Evolutionary conservation across 306 rosid species (phyloP).

Genomic region (Corylus americana): DNA sequence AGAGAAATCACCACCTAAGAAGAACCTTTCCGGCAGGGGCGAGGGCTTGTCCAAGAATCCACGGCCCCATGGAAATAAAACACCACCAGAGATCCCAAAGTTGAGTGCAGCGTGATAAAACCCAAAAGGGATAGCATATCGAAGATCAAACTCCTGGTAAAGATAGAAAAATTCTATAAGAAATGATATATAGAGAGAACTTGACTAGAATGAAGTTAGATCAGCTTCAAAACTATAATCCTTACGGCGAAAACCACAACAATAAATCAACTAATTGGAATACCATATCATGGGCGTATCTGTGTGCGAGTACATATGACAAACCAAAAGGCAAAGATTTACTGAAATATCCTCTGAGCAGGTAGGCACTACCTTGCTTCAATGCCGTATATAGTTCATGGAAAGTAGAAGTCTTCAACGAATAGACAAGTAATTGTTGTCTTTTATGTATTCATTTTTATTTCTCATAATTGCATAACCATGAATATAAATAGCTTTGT

Average conservation of each 20-base stretch:
- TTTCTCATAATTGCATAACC: background rate
- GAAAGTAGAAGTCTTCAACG: background rate
- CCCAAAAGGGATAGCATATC: constrained; percentile 81
- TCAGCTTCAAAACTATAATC: constrained; percentile 4
- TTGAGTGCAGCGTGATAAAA: constrained; percentile 83
- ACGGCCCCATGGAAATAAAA: constrained; percentile 81
- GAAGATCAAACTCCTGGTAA: constrained; percentile 85
- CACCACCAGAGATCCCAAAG: constrained; percentile 84
- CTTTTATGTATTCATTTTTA: background rate
- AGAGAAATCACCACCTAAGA: constrained; percentile 96
- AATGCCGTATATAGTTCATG: constrained; percentile 8
- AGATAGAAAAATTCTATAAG: constrained; percentile 29
- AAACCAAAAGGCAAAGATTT: background rate
- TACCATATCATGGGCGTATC: background rate
- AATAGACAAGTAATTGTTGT: background rate
- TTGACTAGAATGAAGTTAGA: constrained; percentile 2
- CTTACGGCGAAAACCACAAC: background rate
- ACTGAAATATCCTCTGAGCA: constrained; percentile 17
- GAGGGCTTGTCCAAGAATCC: constrained; percentile 80
- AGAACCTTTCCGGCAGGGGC: constrained; percentile 90
- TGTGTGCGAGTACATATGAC: background rate
- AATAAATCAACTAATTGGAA: background rate
- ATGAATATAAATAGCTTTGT: background rate
- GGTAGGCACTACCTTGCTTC: constrained; percentile 12
- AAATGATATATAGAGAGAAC: background rate